Evolutionary conservation across 2,329 filamentous ascomycete genomes (phyloP).

Genomic region (Claviceps sp.): DNA sequence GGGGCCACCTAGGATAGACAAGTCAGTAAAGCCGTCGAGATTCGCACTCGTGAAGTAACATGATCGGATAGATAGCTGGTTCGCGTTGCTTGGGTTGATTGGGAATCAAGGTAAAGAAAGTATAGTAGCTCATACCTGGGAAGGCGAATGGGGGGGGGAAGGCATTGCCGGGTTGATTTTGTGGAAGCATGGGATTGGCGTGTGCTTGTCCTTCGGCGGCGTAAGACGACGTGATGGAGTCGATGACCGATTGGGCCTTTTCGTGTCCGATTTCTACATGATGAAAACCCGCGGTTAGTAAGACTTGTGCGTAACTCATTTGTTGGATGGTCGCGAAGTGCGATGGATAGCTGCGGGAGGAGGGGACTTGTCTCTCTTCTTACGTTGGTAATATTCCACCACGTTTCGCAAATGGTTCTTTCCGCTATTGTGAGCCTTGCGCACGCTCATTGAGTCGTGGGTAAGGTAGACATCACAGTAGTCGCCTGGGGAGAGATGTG

Average conservation of each 20-base stretch:
- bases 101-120: constrained; percentile 11
- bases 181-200: constrained; percentile 70
- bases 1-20: constrained; percentile 25
- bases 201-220: constrained; percentile 82
- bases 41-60: background rate
- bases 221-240: constrained; percentile 93
- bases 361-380: constrained; percentile 9
- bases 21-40: constrained; percentile 2
- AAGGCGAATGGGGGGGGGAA: constrained; percentile 46
- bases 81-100: background rate
- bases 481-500: constrained; percentile 44
- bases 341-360: background rate
- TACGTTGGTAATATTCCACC: constrained; percentile 95
- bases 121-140: constrained; percentile 33
- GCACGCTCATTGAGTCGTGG: constrained; percentile 98
- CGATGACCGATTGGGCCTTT: constrained; percentile 96
- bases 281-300: background rate
- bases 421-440: constrained; percentile 94
- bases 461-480: constrained; percentile 99
- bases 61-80: too few relatives aligned
- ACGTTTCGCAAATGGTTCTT: constrained; percentile 96
- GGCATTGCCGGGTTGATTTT: constrained; percentile 47
- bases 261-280: constrained; percentile 83
- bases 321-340: too few relatives aligned
- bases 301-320: too few relatives aligned